Evolutionary conservation across 306 rosid genomes (phyloP), one percentile per base, ranked within the genome.

Genomic region (Astragalus glycyphyllos): DNA sequence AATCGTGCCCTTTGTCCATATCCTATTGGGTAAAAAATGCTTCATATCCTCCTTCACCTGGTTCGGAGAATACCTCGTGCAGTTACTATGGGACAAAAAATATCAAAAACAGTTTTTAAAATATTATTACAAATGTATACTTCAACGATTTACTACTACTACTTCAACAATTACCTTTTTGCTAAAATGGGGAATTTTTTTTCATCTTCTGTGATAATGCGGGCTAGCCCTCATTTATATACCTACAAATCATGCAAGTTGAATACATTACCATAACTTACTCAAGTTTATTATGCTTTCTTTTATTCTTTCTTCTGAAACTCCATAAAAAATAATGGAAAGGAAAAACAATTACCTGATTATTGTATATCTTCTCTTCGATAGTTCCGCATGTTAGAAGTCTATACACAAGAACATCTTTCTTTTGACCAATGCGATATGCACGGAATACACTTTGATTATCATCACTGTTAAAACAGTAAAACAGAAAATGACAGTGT

Each of bases 391-490:
- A 84, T 6, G 98, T 92, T 97, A 92, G 90, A 74, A 92, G 57
- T 76, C 97, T 90, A 70, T 92, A 92, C 5, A 92, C 96, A 76
- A 92, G 37, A 61, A 90, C 98, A 87, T 90, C 89, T 86, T 90
- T 93, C 62, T 41, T 87, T 74, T 93, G 98, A 15, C 98, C 98
- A 71, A 94, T 90, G 44, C 98, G 89, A 80, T 94, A 94, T 42
- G 98, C 98, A 34, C 96, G 97, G 76, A 90, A 97, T 60, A 94
- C 98, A 64, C 98, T 90, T 79, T 94, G 97, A 73, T 82, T 88
- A 84, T 94, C 97, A 64, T 84, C 90, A 82, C 97, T 94, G 89
- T 81, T 40, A 75, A 78, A 64, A n/a, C n/a, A n/a, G n/a, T n/a
- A n/a, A n/a, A n/a, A 45, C 55, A 63, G 29, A 71, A 26, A 56